Percentiles rank a stretch among this genome's conserved stretches.
phyloP scores from a whole-genome alignment of 176 grass and related monocot species.

The Ensete ventricosum region DNA sequence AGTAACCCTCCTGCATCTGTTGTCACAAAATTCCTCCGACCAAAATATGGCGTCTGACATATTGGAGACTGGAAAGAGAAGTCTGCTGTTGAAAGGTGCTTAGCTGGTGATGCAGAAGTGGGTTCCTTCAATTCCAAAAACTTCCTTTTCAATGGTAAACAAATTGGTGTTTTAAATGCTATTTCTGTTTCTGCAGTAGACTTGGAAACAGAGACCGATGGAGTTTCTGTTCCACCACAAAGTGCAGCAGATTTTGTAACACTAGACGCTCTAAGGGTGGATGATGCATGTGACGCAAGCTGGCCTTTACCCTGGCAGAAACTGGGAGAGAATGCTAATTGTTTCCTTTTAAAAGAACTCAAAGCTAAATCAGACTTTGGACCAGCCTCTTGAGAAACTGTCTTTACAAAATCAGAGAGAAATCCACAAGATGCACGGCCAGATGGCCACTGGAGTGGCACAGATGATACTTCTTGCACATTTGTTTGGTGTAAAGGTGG shows the following conservation, averaged over 20 bases:
- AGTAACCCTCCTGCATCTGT: constrained; percentile 33
- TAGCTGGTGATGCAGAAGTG: constrained; percentile 34
- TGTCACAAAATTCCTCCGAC: constrained; percentile 38
- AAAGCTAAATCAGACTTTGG: constrained; percentile 40
- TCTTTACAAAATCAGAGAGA: constrained; percentile 37
- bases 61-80: constrained; percentile 47
- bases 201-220: constrained; percentile 16
- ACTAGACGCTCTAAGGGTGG: constrained; percentile 31
- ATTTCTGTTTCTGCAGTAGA: constrained; percentile 33
- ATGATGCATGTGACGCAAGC: constrained; percentile 17
- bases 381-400: constrained; percentile 16
- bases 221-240: constrained; percentile 28
- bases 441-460: constrained; percentile 71
- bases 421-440: constrained; percentile 53
- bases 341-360: constrained; percentile 53
- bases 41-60: constrained; percentile 62
- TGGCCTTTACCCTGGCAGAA: constrained; percentile 38
- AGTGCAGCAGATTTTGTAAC: constrained; percentile 31
- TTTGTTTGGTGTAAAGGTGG: constrained; percentile 53
- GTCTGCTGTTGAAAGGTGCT: constrained; percentile 43
- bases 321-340: constrained; percentile 58
- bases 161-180: constrained; percentile 50
- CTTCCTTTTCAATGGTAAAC: constrained; percentile 78
- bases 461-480: constrained; percentile 48
- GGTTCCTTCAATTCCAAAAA: constrained; percentile 47